phyloP scores from a whole-genome alignment of 176 grass and related monocot species.

The Aegilops tauschii region DNA sequence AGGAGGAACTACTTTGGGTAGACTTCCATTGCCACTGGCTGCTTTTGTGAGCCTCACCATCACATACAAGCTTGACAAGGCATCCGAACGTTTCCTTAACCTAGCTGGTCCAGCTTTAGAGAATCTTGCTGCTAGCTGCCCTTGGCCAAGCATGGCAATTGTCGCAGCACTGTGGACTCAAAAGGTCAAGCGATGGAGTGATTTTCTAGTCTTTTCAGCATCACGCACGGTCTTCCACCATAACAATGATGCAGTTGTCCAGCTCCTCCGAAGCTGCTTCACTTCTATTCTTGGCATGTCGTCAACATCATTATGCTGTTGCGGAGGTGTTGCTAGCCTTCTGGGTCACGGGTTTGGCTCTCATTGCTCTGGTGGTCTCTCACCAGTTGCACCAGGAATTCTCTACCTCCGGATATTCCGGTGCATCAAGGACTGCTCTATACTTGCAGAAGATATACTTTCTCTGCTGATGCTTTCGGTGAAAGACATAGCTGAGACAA shows the following conservation, averaged over 20 bases:
- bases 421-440: conserved; percentile 88
- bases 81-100: conserved; percentile 93
- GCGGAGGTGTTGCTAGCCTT: conserved; percentile 78
- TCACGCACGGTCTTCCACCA: conserved; percentile 96
- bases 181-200: conserved; percentile 93
- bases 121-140: conserved; percentile 94
- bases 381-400: conserved; percentile 89
- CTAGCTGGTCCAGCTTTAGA: conserved; percentile 91
- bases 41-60: conserved; percentile 98
- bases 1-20: conserved; percentile 76
- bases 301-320: conserved; percentile 52
- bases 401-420: conserved; percentile 85
- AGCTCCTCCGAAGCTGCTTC: conserved; percentile 93
- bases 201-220: conserved; percentile 90
- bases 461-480: conserved; percentile 75
- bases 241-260: conserved; percentile 75
- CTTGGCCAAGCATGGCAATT: conserved; percentile 98
- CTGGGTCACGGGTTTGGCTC: conserved; percentile 90
- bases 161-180: conserved; percentile 93
- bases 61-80: conserved; percentile 96
- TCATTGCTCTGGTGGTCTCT: conserved; percentile 84
- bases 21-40: conserved; percentile 88
- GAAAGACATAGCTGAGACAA: conserved; percentile 71
- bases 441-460: conserved; percentile 81
- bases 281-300: conserved; percentile 59